Evolutionary conservation across 352 stramenopile genomes (phyloP).

Genomic region (Pythium sukuiense): DNA sequence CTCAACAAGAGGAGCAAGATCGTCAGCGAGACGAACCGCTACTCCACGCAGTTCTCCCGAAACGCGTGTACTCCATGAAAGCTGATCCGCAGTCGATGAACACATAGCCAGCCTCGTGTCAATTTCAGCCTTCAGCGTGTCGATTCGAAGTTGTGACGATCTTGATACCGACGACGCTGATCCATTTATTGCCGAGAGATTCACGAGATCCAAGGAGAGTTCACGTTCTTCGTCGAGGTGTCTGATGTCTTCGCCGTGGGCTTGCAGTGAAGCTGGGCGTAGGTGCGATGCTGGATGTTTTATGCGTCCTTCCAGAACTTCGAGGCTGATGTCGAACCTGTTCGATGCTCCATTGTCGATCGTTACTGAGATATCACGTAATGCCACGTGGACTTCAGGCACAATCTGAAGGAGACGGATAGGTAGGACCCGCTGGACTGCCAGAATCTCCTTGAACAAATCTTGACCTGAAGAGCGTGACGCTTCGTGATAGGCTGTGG

Average conservation of each 20-base stretch:
- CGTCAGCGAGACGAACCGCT: conserved; percentile 2
- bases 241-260: not conserved
- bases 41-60: conserved; percentile 15
- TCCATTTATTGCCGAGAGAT: not conserved
- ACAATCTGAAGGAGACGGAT: conserved; percentile 18
- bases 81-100: not conserved
- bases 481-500: not conserved
- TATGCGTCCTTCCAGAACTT: not conserved
- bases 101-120: not conserved
- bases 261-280: not conserved
- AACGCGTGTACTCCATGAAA: conserved; percentile 14
- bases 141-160: conserved; percentile 1
- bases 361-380: not conserved
- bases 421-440: not conserved
- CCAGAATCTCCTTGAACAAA: not conserved
- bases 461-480: not conserved
- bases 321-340: not conserved
- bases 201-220: not conserved
- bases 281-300: not conserved
- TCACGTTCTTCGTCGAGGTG: conserved; percentile 7
- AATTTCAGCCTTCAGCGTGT: conserved; percentile 12
- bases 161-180: not conserved
- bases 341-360: conserved; percentile 2
- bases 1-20: conserved; percentile 14
- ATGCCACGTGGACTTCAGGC: conserved; percentile 9